Evolutionary conservation across 441 rosid genomes (phyloP).

Genomic region (Eruca vesicaria): DNA sequence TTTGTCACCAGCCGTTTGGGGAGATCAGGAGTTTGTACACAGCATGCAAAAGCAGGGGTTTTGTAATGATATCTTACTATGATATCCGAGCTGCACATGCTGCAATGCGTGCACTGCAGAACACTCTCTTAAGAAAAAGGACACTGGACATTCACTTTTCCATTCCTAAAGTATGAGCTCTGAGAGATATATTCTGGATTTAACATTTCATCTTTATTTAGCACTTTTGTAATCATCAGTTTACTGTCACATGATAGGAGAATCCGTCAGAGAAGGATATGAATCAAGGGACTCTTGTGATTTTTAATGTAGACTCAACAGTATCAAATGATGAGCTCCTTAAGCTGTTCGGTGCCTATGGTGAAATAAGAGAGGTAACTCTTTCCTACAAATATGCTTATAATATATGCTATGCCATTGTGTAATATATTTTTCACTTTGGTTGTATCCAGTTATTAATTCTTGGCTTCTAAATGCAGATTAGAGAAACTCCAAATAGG

Average conservation of each 20-base stretch:
- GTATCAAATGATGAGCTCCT: conserved; percentile 84
- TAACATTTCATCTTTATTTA: conserved; percentile 12
- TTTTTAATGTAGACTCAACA: conserved; percentile 80
- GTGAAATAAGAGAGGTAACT: conserved; percentile 88
- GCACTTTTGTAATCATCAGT: conserved; percentile 11
- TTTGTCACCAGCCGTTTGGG: conserved; percentile 65
- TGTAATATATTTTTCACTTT: not conserved
- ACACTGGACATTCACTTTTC: conserved; percentile 89
- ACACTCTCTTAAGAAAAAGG: conserved; percentile 79
- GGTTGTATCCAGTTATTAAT: not conserved
- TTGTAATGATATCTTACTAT: conserved; percentile 91
- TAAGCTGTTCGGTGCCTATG: conserved; percentile 73
- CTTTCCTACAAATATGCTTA: not conserved
- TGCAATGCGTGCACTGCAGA: conserved; percentile 85
- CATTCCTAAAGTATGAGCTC: conserved; percentile 68
- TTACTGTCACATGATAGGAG: conserved; percentile 46
- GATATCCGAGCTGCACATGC: conserved; percentile 87
- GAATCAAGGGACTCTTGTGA: conserved; percentile 90
- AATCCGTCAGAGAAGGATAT: conserved; percentile 90
- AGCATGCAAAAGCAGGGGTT: conserved; percentile 91
- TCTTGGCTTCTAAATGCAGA: conserved; percentile 43
- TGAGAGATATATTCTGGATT: not conserved
- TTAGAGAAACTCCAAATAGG: conserved; percentile 88
- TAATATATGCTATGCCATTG: not conserved
- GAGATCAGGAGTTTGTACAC: conserved; percentile 87